These are phyloP conservation scores for Aureobasidium sp. DNA, from an alignment of 2,329 filamentous ascomycete genomes.

Conservation along the genomic window DNA sequence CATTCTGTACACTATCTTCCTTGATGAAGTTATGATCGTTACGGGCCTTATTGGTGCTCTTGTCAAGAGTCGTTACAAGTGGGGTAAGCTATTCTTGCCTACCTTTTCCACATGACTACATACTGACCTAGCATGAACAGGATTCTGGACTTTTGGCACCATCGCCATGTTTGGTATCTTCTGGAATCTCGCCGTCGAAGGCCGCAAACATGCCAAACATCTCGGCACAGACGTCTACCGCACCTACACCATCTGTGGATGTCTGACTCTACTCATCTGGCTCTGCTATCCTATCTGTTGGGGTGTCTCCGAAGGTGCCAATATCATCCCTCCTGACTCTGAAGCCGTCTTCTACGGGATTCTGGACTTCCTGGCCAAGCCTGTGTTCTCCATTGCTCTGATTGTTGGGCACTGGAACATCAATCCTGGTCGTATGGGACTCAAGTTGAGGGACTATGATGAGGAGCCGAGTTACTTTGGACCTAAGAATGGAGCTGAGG, in stretches of 20 bases:
- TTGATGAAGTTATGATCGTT: slow-evolving; percentile 55
- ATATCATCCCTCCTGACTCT: slow-evolving; percentile 53
- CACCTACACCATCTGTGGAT: slow-evolving; percentile 43
- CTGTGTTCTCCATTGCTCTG: slow-evolving; percentile 47
- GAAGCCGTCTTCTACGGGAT: slow-evolving; percentile 58
- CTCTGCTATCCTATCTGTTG: slow-evolving; percentile 53
- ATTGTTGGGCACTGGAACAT: slow-evolving; percentile 52
- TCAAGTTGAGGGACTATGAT: slow-evolving; percentile 36
- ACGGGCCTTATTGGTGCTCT: slow-evolving; percentile 56
- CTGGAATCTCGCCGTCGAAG: slow-evolving; percentile 47
- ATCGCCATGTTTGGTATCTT: slow-evolving; percentile 47
- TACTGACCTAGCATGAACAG: slow-evolving; percentile 24
- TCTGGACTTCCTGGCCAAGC: slow-evolving; percentile 53
- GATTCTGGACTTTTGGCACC: slow-evolving; percentile 22
- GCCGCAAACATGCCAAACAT: slow-evolving; percentile 41
- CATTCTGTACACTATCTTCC: slow-evolving; percentile 49
- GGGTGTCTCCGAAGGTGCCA: slow-evolving; percentile 52
- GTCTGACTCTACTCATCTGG: slow-evolving; percentile 47
- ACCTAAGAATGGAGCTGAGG: neutral
- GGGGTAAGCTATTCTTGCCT: slow-evolving; percentile 46
- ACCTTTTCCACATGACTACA: slow-evolving; percentile 11
- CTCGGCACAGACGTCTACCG: slow-evolving; percentile 42
- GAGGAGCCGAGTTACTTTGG: slow-evolving; percentile 11
- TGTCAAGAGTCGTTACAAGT: slow-evolving; percentile 51
- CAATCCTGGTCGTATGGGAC: slow-evolving; percentile 45